Evolutionary conservation across 2,329 filamentous ascomycete genomes (phyloP), one percentile per base, ranked within the genome.

Genomic region (Nigrospora sphaerica): DNA sequence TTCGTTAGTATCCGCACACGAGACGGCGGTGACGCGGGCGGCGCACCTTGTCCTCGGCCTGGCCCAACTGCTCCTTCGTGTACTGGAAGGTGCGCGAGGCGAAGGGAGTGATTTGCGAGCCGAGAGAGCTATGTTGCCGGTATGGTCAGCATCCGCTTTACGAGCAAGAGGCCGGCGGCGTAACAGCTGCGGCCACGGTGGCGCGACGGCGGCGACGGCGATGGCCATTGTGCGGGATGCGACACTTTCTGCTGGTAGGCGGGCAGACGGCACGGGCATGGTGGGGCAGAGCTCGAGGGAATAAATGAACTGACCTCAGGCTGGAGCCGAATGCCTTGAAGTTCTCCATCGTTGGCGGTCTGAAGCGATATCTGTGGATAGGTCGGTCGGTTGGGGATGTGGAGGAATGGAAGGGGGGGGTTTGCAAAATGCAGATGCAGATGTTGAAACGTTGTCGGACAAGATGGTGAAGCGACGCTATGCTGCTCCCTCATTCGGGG

Each of bases 11-110:
- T 35, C 19, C 17, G 13, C 7, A 42, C 16, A 34, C 39, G 33
- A 41, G 23, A 32, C 36, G 11, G 19, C 17, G 32, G 16, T 35
- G 32, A 23, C 42, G 49, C 16, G 18, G 39, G n/a, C 16, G 43
- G 31, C 59, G 46, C 54, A 90, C 88, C 85, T 93, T 96, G 69
- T 97, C 93, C 55, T 95, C 91, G 52, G 83, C 88, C 70, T 95
- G 88, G 44, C 93, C 93, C 52, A 97, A 81, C 73, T 96, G 91
- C 72, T 98, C 93, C 77, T 95, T 96, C 66, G 95, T 88, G 75
- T 92, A 95, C 74, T 98, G 93, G 69, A 95, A 89, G 47, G 90
- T 96, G 63, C 92, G 86, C 62, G 89, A 86, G 54, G 91, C 90
- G 66, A 95, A 95, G 33, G 93, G 93, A 55, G 88, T 90, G 70